Conservation (phyloP, 345 rosid genomes). For the Isatis tinctoria region DNA sequence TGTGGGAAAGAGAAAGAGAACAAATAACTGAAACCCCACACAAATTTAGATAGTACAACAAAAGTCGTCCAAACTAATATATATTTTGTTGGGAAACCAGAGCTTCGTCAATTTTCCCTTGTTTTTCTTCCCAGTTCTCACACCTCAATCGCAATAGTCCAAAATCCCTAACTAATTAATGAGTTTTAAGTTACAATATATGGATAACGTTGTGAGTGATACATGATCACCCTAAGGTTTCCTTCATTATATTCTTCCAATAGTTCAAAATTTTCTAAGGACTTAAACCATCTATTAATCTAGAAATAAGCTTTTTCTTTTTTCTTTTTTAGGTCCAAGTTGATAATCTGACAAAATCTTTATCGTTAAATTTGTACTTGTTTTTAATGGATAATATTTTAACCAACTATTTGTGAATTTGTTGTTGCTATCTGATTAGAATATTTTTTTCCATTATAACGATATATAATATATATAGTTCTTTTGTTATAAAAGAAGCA, state of each 20-base stretch:
- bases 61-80: constrained; percentile 24
- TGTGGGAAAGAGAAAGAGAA: background rate
- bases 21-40: constrained; percentile 10
- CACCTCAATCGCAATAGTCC: background rate
- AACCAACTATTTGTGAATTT: too few relatives aligned
- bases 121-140: background rate
- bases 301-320: too few relatives aligned
- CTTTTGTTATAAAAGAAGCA: too few relatives aligned
- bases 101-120: background rate
- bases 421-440: too few relatives aligned
- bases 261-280: background rate
- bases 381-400: too few relatives aligned
- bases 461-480: too few relatives aligned
- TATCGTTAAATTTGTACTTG: background rate
- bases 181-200: constrained; percentile 13
- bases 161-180: background rate
- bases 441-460: too few relatives aligned
- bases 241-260: constrained; percentile 3
- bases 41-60: constrained; percentile 24
- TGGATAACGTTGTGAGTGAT: background rate
- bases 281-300: background rate
- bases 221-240: background rate
- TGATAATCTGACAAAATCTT: background rate
- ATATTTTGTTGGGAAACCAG: background rate
- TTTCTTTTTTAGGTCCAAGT: background rate